A percentile compares a stretch with the other conserved stretches of the same genome.
Conservation (phyloP, 768 basidiomycete genomes). For the Mycena rebaudengoi region DNA sequence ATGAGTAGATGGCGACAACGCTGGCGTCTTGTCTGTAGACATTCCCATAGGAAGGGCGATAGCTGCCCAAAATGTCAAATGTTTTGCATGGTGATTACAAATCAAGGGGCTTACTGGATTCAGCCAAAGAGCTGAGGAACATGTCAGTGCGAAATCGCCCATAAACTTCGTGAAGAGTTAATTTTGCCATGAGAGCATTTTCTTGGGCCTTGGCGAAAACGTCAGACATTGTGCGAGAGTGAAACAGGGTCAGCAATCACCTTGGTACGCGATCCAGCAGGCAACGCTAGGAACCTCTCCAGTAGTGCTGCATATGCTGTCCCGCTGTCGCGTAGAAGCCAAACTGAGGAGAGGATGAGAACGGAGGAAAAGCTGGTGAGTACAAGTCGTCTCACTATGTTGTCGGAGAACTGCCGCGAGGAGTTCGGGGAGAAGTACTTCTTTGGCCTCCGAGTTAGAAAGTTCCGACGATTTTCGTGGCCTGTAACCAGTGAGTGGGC, state of each 20-base stretch:
- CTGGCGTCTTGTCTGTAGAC: conserved; percentile 51
- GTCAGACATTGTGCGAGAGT: not conserved
- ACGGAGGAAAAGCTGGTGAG: not conserved
- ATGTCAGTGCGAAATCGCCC: conserved; percentile 85
- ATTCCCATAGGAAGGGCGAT: conserved; percentile 87
- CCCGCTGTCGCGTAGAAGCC: conserved; percentile 67
- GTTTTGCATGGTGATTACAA: not conserved
- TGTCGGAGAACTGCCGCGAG: conserved; percentile 70
- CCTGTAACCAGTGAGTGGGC: conserved; percentile 32
- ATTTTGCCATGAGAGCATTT: conserved; percentile 74
- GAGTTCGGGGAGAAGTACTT: conserved; percentile 67
- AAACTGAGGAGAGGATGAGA: conserved; percentile 53
- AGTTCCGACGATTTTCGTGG: conserved; percentile 55
- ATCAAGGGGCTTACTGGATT: conserved; percentile 74
- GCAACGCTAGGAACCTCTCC: conserved; percentile 63
- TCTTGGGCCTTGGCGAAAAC: conserved; percentile 68
- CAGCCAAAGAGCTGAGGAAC: conserved; percentile 88
- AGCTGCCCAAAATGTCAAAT: conserved; percentile 58
- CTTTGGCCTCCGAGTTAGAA: conserved; percentile 38
- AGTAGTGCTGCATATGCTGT: conserved; percentile 63
- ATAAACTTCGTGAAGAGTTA: conserved; percentile 83
- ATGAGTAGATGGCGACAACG: conserved; percentile 54
- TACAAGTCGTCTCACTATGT: conserved; percentile 60
- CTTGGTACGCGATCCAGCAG: conserved; percentile 65
- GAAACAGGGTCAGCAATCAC: conserved; percentile 47